Percentiles rank a stretch among this genome's conserved stretches.
These are phyloP conservation scores for Fusarium sp. DNA, from an alignment of 2,329 filamentous ascomycete genomes.

Conservation along the genomic window DNA sequence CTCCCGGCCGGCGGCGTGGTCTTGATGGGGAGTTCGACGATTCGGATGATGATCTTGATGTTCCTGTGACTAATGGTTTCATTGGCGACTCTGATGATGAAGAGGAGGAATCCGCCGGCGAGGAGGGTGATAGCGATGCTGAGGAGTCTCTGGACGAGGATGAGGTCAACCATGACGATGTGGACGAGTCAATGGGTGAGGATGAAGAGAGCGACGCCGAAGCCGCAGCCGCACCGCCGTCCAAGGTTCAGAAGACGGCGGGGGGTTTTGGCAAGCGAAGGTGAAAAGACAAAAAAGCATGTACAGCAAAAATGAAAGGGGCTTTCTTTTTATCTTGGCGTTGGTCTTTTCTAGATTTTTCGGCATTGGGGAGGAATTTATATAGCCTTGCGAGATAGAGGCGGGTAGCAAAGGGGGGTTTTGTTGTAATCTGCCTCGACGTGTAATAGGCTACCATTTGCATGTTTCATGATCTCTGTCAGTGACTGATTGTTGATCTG, in stretches of 20 bases:
- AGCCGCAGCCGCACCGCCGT: slow-evolving; percentile 55
- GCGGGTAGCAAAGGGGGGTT: not conserved
- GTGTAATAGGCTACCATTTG: not conserved
- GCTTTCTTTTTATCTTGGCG: slow-evolving; percentile 34
- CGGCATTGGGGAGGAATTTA: slow-evolving; percentile 24
- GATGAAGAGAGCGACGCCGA: slow-evolving; percentile 66
- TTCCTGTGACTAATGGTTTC: slow-evolving; percentile 65
- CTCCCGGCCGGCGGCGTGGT: slow-evolving; percentile 49
- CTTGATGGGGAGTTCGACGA: slow-evolving; percentile 58
- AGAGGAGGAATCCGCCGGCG: slow-evolving; percentile 60
- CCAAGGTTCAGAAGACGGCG: slow-evolving; percentile 53
- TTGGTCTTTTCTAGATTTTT: slow-evolving; percentile 45
- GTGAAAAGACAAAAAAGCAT: slow-evolving; percentile 30
- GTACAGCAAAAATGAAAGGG: slow-evolving; percentile 15
- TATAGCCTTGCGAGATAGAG: not conserved
- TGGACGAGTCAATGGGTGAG: slow-evolving; percentile 65
- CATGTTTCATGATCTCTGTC: not conserved
- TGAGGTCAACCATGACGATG: slow-evolving; percentile 70
- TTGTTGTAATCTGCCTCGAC: not conserved
- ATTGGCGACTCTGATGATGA: slow-evolving; percentile 72
- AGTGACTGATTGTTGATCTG: not conserved
- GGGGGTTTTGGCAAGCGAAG: slow-evolving; percentile 37
- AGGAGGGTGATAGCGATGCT: slow-evolving; percentile 56
- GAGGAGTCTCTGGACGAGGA: slow-evolving; percentile 67
- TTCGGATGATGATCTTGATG: slow-evolving; percentile 67